These are phyloP conservation scores for Magnaporthiopsis rhizophila DNA, from an alignment of 2,329 filamentous ascomycete species.

Conservation along the genomic window DNA sequence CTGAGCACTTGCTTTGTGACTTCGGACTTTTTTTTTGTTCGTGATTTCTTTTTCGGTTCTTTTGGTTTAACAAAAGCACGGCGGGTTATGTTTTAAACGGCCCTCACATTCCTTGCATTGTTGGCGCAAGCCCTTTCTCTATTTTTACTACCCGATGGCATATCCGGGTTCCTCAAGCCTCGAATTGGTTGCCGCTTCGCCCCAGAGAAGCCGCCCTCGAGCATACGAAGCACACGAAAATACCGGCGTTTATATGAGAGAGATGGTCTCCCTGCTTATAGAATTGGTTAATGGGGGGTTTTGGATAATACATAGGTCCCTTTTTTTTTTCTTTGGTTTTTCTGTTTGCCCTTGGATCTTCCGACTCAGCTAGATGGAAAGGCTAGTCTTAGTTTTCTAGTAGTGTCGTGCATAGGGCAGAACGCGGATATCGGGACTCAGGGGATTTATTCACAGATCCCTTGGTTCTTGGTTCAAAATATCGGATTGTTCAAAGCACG, in stretches of 20 bases:
- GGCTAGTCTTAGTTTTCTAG: neutral
- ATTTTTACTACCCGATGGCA: neutral
- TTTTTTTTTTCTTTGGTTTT: neutral
- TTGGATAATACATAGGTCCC: neutral
- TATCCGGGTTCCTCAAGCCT: neutral
- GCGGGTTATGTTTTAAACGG: conserved; percentile 8
- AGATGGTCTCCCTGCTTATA: neutral
- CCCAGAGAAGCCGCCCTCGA: neutral
- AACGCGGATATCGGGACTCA: too few species aligned
- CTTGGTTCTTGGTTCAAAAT: too few species aligned
- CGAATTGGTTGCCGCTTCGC: neutral
- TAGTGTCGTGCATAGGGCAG: neutral
- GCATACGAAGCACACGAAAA: neutral
- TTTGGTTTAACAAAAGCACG: conserved; percentile 11
- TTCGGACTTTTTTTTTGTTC: conserved; percentile 1
- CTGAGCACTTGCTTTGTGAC: conserved; percentile 4
- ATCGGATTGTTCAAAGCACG: too few species aligned
- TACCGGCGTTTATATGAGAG: neutral
- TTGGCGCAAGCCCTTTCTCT: neutral
- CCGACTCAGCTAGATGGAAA: neutral
- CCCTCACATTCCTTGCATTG: conserved; percentile 3
- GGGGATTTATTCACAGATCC: too few species aligned
- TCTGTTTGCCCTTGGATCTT: neutral
- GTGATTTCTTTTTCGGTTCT: conserved; percentile 2
- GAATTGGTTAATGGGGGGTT: neutral